A percentile compares a stretch with the other conserved stretches of the same genome.
Conservation (phyloP, 352 stramenopile genomes). For the Vaucheria bursata region DNA sequence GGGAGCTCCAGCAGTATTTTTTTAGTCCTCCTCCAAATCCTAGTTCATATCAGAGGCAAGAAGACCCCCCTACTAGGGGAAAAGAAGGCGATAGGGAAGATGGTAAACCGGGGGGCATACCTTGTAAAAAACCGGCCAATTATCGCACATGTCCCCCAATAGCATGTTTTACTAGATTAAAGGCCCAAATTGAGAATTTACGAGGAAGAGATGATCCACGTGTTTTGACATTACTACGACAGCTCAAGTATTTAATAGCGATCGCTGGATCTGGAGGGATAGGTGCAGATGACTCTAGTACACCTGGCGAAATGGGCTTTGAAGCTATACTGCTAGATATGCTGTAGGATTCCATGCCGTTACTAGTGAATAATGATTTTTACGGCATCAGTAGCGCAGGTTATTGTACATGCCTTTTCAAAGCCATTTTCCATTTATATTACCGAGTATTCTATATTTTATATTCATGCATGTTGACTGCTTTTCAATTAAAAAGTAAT, state of each 20-base stretch:
- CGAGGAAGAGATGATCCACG: neutral
- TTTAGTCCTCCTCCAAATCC: conserved; percentile 41
- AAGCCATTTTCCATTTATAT: too few species aligned
- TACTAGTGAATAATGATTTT: too few species aligned
- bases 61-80: conserved; percentile 5
- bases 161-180: conserved; percentile 12
- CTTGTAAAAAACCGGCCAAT: conserved; percentile 23
- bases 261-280: neutral
- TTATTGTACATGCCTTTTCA: too few species aligned
- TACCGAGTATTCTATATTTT: too few species aligned
- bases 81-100: conserved; percentile 4
- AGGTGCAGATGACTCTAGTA: neutral
- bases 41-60: conserved; percentile 7
- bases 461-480: too few species aligned
- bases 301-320: neutral
- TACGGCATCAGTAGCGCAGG: too few species aligned
- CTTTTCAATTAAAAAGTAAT: too few species aligned
- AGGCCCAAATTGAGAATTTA: conserved; percentile 1
- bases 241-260: conserved; percentile 16
- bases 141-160: conserved; percentile 11
- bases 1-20: conserved; percentile 49
- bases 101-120: conserved; percentile 2
- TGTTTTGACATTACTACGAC: conserved; percentile 1
- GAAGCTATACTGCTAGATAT: neutral
- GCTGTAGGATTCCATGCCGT: too few species aligned